Conservation (phyloP, 2,329 filamentous ascomycete species). For the Coccinonectria pachysandricola region DNA sequence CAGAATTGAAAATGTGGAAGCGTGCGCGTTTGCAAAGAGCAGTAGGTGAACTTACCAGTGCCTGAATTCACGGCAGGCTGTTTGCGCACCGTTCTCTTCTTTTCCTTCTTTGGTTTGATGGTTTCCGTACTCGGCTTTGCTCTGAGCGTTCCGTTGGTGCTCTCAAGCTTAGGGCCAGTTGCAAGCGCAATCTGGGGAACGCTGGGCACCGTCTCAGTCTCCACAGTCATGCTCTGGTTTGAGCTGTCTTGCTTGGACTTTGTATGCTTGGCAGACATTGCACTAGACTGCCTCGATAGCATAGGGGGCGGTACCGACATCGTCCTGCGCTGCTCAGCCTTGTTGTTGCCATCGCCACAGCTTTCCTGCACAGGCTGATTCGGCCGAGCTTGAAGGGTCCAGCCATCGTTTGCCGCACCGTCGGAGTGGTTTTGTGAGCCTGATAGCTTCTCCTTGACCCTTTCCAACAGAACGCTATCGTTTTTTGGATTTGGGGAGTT, state of each 20-base stretch:
- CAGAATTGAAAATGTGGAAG: too few species aligned
- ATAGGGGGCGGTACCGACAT: constrained; percentile 39
- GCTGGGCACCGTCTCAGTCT: constrained; percentile 90
- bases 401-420: constrained; percentile 27
- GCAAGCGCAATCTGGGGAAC: constrained; percentile 75
- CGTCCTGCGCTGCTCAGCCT: constrained; percentile 30
- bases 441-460: constrained; percentile 38
- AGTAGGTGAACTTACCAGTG: constrained; percentile 60
- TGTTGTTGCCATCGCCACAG: constrained; percentile 54
- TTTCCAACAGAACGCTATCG: constrained; percentile 38
- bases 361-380: constrained; percentile 42
- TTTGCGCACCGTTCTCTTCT: constrained; percentile 71
- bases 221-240: constrained; percentile 86
- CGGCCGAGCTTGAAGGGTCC: constrained; percentile 36
- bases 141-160: constrained; percentile 62
- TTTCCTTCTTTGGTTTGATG: constrained; percentile 87
- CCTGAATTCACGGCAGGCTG: constrained; percentile 59
- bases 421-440: constrained; percentile 33
- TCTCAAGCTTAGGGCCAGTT: constrained; percentile 51
- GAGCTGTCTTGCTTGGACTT: constrained; percentile 70
- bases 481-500: constrained; percentile 49
- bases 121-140: constrained; percentile 91
- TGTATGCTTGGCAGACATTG: constrained; percentile 51
- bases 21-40: too few species aligned
- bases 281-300: constrained; percentile 55